A percentile compares a stretch with the other conserved stretches of the same genome.
phyloP scores from a whole-genome alignment of 805 yeast species.

The Debaryomyces prosopidis region DNA sequence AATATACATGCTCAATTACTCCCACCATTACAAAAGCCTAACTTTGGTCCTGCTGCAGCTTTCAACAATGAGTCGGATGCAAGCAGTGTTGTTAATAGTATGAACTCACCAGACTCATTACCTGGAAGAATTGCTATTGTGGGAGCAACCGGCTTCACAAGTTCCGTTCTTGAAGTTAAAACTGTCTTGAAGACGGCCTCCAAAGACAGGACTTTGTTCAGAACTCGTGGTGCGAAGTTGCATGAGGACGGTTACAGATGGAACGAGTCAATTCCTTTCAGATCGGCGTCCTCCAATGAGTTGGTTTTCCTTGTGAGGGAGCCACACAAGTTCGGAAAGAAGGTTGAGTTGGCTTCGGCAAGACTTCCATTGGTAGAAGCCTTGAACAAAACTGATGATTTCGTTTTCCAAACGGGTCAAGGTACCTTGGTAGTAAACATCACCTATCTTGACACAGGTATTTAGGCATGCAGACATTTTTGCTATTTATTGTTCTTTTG shows the following conservation, averaged over 20 bases:
- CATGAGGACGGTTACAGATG: conserved; percentile 46
- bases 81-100: conserved; percentile 36
- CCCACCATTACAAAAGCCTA: conserved; percentile 43
- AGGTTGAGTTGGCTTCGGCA: conserved; percentile 60
- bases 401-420: conserved; percentile 32
- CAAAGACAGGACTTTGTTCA: conserved; percentile 58
- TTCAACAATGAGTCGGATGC: conserved; percentile 31
- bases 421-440: conserved; percentile 46
- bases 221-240: conserved; percentile 58
- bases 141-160: conserved; percentile 45
- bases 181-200: conserved; percentile 48
- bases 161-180: conserved; percentile 49
- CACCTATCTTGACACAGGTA: conserved; percentile 15
- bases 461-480: no score
- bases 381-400: conserved; percentile 45
- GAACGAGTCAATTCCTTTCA: conserved; percentile 69
- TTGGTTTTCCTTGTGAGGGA: conserved; percentile 62
- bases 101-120: conserved; percentile 24
- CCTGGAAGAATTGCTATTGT: conserved; percentile 59
- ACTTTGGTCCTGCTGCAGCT: conserved; percentile 17
- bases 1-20: conserved; percentile 30
- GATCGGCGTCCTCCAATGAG: conserved; percentile 60
- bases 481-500: no score
- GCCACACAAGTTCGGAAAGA: conserved; percentile 74
- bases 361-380: conserved; percentile 52